Evolutionary conservation across 140 eudicot species (phyloP), one percentile per base, ranked within the genome.

Genomic region (Stevia rebaudiana): DNA sequence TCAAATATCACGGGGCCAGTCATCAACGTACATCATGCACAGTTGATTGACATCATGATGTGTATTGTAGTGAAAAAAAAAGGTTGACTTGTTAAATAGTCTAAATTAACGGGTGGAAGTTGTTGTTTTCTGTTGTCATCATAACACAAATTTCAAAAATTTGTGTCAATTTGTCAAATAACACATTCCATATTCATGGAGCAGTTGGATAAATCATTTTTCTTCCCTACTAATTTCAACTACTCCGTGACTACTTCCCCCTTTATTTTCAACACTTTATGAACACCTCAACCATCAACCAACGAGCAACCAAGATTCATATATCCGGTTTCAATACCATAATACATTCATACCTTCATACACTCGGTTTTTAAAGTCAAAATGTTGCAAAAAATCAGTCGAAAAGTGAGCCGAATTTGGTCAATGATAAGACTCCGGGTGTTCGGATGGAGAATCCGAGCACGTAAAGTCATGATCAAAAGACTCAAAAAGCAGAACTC

Each of bases 391-490:
- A 52, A 40, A 22, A 61, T 89, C 3, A 57, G 87, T 37, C 78
- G 61, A 64, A 84, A 78, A 57, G 66, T 82, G 41, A 58, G 80
- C 15, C 78, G 75, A n/a, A 51, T 90, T 61, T 84, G 86, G 75
- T 90, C 97, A 24, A 77, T 63, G 74, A 10, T 90, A 5, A 16
- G 70, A 41, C 50, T 51, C 51, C 70, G 81, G 6, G 63, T 77
- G 76, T 44, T 80, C 33, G 11, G 80, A n/a, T 72, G 90, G 90
- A 71, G 88, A 49, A 77, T 76, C 16, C 65, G 73, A 50, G 79
- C 77, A 80, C 81, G 90, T 46, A 86, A 76, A 75, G 79, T 90
- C 60, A 75, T 84, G 33, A 82, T 90, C 74, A 72, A 59, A 55
- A 83, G 86, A 69, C 80, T 90, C 49, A 70, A 72, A 62, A 87